Conservation (phyloP, 108 stramenopile genomes). For the Cyclotella kingstonii region DNA sequence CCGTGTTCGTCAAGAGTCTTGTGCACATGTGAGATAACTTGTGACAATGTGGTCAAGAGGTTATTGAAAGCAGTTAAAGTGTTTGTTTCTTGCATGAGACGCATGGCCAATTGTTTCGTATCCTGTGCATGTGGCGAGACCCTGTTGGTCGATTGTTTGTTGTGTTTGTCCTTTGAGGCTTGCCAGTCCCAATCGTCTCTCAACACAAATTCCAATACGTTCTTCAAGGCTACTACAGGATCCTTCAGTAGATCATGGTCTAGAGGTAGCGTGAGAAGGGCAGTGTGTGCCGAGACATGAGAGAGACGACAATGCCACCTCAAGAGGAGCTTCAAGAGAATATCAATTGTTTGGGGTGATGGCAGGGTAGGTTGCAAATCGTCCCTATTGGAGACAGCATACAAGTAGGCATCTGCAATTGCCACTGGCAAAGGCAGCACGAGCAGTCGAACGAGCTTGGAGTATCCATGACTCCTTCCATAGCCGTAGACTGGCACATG, state of each 20-base stretch:
- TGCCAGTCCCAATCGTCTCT: slow-evolving; percentile 41
- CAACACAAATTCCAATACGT: slow-evolving; percentile 37
- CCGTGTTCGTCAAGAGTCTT: neutral
- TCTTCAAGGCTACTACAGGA: slow-evolving; percentile 19
- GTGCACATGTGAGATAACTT: slow-evolving; percentile 8
- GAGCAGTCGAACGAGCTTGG: slow-evolving; percentile 70
- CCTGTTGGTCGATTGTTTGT: slow-evolving; percentile 15
- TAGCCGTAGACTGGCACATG: slow-evolving; percentile 90
- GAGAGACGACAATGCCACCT: slow-evolving; percentile 86
- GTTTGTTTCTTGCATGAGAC: neutral
- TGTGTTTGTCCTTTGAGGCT: slow-evolving; percentile 5
- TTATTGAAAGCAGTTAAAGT: too few relatives aligned
- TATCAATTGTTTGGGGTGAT: slow-evolving; percentile 43
- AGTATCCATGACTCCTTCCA: slow-evolving; percentile 85
- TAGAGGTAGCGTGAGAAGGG: slow-evolving; percentile 61
- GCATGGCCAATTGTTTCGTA: slow-evolving; percentile 6
- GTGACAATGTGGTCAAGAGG: neutral
- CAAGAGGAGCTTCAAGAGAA: slow-evolving; percentile 55
- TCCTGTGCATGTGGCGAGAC: neutral
- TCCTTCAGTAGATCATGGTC: slow-evolving; percentile 40
- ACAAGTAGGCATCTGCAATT: slow-evolving; percentile 32
- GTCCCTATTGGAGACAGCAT: too few relatives aligned
- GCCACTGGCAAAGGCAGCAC: slow-evolving; percentile 56
- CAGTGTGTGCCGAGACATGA: slow-evolving; percentile 87
- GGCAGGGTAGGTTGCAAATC: too few relatives aligned